Evolutionary conservation across 768 basidiomycete genomes (phyloP), one percentile per base, ranked within the genome.

Genomic region (Phaeolepiota aurea): DNA sequence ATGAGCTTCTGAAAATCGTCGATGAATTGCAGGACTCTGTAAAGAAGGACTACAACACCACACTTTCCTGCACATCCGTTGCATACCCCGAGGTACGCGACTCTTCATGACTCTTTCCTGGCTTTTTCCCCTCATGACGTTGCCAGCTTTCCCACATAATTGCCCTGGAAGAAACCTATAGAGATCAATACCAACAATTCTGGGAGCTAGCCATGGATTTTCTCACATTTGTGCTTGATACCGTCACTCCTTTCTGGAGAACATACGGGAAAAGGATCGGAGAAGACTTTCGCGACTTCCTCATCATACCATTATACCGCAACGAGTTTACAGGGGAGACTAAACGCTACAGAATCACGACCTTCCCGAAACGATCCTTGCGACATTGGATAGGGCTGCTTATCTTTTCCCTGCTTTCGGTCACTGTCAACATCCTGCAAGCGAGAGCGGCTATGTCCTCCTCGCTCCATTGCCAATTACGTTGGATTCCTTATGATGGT

Each of bases 141-240:
- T 43, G 38, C 2, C 39, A 87, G 85, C 66, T 87, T 15, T 85
- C 84, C 2, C 67, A 74, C 33, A 79, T 87, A 30, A 69, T 80
- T 7, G 81, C 72, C 2, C 51, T 87, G 25, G 83, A 87, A 53
- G 85, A 87, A 58, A 83, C 77, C 51, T 87, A 87, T 58, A 76
- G 74, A 49, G 82, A 87, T 51, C 79, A 80, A 43, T 87, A 85
- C 47, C 82, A 87, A 48, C 81, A 85, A 47, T 57, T 88, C 39
- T 88, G 84, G 84, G 85, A 87, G 46, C 64, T 87, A 41, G 86
- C 79, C 13, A 79, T 87, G 72, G 82, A 86, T 43, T 79, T 77
- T 0, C 64, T 87, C 41, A 87, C 86, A 0, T 70, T 88, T 42
- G 59, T 87, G 37, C 66, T 88, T 32, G 85, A 87, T 50, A 79